These are phyloP conservation scores for Entomortierella chlamydospora DNA, from an alignment of 192 early-diverging fungal genomes.

Conservation along the genomic window DNA sequence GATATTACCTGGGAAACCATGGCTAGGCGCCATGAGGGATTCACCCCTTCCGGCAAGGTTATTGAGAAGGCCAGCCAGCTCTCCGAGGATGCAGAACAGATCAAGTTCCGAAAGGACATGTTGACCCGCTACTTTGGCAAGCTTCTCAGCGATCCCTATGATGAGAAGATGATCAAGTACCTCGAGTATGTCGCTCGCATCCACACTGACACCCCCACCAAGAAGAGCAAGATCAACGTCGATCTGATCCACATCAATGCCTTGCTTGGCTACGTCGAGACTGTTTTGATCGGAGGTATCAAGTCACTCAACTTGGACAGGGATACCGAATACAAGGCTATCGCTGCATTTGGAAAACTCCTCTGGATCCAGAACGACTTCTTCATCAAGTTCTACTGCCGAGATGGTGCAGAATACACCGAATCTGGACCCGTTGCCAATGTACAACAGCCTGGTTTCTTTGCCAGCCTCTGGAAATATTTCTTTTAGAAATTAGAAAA, in stretches of 20 bases:
- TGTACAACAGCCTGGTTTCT: conserved; percentile 29
- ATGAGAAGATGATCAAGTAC: conserved; percentile 73
- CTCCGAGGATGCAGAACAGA: conserved; percentile 71
- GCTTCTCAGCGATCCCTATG: conserved; percentile 63
- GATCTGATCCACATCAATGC: conserved; percentile 88
- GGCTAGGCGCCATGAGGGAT: conserved; percentile 74
- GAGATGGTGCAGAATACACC: conserved; percentile 59
- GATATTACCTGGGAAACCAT: conserved; percentile 83
- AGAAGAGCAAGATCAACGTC: conserved; percentile 83
- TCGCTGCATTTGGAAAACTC: conserved; percentile 82
- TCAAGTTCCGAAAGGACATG: conserved; percentile 85
- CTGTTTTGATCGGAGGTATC: conserved; percentile 64
- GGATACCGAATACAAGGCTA: conserved; percentile 63
- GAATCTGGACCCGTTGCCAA: conserved; percentile 45
- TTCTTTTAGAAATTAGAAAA: conserved; percentile 26
- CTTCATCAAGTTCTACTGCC: conserved; percentile 80
- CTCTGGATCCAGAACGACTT: conserved; percentile 90
- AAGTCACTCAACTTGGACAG: conserved; percentile 64
- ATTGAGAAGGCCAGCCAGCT: conserved; percentile 58
- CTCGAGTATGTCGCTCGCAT: conserved; percentile 86
- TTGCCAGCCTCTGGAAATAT: conserved; percentile 31
- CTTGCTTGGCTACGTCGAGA: conserved; percentile 75
- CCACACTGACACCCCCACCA: conserved; percentile 78
- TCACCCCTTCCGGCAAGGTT: conserved; percentile 56
- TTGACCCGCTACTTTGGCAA: conserved; percentile 77